Evolutionary conservation across 208 protist genomes (phyloP).

Genomic region (Phytomonas sp.): DNA sequence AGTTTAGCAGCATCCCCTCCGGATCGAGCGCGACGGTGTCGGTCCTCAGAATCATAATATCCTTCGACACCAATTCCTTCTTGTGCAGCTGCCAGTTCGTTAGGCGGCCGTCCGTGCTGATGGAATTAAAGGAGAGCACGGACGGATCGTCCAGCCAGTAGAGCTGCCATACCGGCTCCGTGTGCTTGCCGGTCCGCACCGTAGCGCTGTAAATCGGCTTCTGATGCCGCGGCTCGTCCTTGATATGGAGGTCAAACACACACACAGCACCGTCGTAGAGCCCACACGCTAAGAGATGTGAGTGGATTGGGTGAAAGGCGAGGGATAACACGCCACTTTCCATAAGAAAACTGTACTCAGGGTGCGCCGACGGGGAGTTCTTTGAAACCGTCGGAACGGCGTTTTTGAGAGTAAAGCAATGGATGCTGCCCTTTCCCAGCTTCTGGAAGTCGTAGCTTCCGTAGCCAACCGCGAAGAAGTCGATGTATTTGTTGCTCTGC

Average conservation of each 20-base stretch:
- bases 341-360: slow-evolving; percentile 89
- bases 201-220: slow-evolving; percentile 88
- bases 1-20: slow-evolving; percentile 78
- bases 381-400: slow-evolving; percentile 64
- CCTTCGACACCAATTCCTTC: slow-evolving; percentile 92
- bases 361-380: slow-evolving; percentile 42
- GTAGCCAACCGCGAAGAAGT: slow-evolving; percentile 96
- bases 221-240: slow-evolving; percentile 34
- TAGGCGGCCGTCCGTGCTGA: slow-evolving; percentile 94
- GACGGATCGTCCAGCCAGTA: slow-evolving; percentile 53
- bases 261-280: slow-evolving; percentile 94
- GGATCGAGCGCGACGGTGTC: slow-evolving; percentile 66
- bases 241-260: slow-evolving; percentile 90
- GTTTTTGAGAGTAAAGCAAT: slow-evolving; percentile 97
- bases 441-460: slow-evolving; percentile 97
- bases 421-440: slow-evolving; percentile 88
- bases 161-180: slow-evolving; percentile 95
- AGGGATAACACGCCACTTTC: slow-evolving; percentile 94
- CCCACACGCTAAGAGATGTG: slow-evolving; percentile 90
- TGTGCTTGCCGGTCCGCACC: slow-evolving; percentile 94
- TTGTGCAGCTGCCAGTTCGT: slow-evolving; percentile 92
- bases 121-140: slow-evolving; percentile 91
- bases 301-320: slow-evolving; percentile 90
- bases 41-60: slow-evolving; percentile 84
- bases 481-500: slow-evolving; percentile 92